phyloP scores from a whole-genome alignment of 2,329 filamentous ascomycete genomes.

The Aquanectria penicillioides region DNA sequence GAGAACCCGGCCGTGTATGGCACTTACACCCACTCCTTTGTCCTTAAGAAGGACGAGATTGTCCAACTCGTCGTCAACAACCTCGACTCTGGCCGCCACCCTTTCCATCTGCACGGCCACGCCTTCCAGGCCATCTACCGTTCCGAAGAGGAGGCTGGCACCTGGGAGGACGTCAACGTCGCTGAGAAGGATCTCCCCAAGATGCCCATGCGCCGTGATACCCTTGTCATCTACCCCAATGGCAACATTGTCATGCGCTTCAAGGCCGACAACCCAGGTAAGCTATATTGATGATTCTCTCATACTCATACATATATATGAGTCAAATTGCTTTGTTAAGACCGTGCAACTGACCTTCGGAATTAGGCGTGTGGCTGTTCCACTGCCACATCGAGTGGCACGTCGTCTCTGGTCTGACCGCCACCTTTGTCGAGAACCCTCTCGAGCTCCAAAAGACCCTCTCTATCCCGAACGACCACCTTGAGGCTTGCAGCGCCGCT shows the following conservation, averaged over 20 bases:
- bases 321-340: too few species aligned
- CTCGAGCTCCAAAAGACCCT: constrained; percentile 69
- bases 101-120: constrained; percentile 83
- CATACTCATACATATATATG: neutral
- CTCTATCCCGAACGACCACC: constrained; percentile 68
- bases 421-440: constrained; percentile 72
- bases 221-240: constrained; percentile 70
- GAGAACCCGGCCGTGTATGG: constrained; percentile 72
- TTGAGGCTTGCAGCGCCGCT: constrained; percentile 65
- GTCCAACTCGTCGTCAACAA: constrained; percentile 83
- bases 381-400: constrained; percentile 89
- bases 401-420: constrained; percentile 70
- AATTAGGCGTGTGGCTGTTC: constrained; percentile 76
- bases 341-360: too few species aligned
- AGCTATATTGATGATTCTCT: constrained; percentile 32
- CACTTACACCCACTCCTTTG: constrained; percentile 70
- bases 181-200: constrained; percentile 59
- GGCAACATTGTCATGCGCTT: constrained; percentile 78
- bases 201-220: constrained; percentile 75
- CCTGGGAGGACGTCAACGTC: constrained; percentile 56
- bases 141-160: constrained; percentile 65
- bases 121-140: constrained; percentile 76
- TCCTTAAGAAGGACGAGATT: constrained; percentile 73
- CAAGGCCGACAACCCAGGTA: constrained; percentile 73
- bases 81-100: constrained; percentile 75